These are phyloP conservation scores for Berberis vulgaris DNA, from an alignment of 164 flowering plant species.

Conservation along the genomic window DNA sequence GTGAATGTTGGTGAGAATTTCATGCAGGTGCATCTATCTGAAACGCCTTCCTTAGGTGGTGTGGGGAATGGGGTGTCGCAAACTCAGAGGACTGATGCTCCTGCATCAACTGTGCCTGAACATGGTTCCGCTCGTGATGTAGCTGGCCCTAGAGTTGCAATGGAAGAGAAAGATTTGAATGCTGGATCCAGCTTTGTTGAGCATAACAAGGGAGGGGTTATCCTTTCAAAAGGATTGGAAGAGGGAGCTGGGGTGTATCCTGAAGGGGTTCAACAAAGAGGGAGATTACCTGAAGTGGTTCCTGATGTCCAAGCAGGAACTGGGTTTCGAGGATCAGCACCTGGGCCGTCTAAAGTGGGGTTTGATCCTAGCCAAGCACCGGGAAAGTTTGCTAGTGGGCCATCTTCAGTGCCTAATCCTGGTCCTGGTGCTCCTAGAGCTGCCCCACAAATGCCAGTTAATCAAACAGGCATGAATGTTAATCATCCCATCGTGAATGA, in stretches of 20 bases:
- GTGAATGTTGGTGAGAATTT: constrained; percentile 72
- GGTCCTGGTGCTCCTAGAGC: constrained; percentile 27
- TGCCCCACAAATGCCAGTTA: constrained; percentile 21
- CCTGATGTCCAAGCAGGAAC: constrained; percentile 31
- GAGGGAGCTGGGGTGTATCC: constrained; percentile 19
- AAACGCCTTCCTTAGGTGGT: constrained; percentile 23
- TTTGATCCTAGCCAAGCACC: constrained; percentile 27
- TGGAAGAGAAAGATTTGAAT: constrained; percentile 30
- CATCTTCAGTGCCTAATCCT: constrained; percentile 24
- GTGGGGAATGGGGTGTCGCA: constrained; percentile 33
- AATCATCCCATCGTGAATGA: constrained; percentile 28
- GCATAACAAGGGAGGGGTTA: constrained; percentile 23
- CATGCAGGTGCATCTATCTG: constrained; percentile 46
- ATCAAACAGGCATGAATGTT: constrained; percentile 23
- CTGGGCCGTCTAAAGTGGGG: constrained; percentile 26
- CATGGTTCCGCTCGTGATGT: constrained; percentile 20
- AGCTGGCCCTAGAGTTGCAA: constrained; percentile 28
- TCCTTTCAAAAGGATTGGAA: constrained; percentile 20
- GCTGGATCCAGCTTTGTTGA: constrained; percentile 25
- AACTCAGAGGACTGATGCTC: constrained; percentile 27
- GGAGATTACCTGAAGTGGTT: constrained; percentile 20
- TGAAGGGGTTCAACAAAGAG: constrained; percentile 30
- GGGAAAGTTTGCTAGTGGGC: constrained; percentile 23
- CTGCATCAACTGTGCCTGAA: constrained; percentile 28
- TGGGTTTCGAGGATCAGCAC: constrained; percentile 40